Evolutionary conservation across 305 asterid genomes (phyloP), one percentile per base, ranked within the genome.

Genomic region (Plantago coronopus): DNA sequence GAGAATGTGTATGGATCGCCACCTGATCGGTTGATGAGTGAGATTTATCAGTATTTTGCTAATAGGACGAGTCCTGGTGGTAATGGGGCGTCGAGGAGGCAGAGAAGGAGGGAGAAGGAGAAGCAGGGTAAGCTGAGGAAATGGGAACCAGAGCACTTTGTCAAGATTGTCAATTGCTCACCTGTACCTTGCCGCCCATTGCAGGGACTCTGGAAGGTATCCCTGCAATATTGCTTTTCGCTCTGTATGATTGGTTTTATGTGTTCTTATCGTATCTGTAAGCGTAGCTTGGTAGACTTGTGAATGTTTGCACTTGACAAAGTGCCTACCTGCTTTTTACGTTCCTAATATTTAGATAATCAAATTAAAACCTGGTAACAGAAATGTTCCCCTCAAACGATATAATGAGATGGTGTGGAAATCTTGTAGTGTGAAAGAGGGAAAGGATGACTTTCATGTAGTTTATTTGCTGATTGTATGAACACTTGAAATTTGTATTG

Each of bases 121-220:
- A 88, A 72, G 70, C 91, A 74, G 48, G 84, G 83, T 40, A 83
- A 74, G 77, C 25, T 61, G 66, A 88, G 69, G 75, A 88, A 79
- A 71, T 79, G 87, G 94, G 94, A 84, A 65, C 66, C 94, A 0
- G 88, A 88, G 74, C 77, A 88, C 80, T 82, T 78, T 73, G 90
- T 86, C 62, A 91, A 86, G 63, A 86, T 88, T 25, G 83, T 68
- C 15, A 82, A 83, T 67, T 81, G 83, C 72, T 82, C 85, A 3
- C 96, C 96, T n/a, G 78, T 75, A 3, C 83, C 78, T 22, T 46
- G 76, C n/a, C 81, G 83, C 44, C 98, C 98, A 34, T 82, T 91
- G 75, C 98, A 91, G 82, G 98, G 96, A 59, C 76, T 91, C 40
- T 88, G 98, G 98, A 91, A 91, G 96, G 96, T 91, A 74, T 40